Percentiles rank a stretch among this genome's conserved stretches.
Evolutionary conservation across 148 eudicot species (phyloP).

Genomic region (Cornus kousa): DNA sequence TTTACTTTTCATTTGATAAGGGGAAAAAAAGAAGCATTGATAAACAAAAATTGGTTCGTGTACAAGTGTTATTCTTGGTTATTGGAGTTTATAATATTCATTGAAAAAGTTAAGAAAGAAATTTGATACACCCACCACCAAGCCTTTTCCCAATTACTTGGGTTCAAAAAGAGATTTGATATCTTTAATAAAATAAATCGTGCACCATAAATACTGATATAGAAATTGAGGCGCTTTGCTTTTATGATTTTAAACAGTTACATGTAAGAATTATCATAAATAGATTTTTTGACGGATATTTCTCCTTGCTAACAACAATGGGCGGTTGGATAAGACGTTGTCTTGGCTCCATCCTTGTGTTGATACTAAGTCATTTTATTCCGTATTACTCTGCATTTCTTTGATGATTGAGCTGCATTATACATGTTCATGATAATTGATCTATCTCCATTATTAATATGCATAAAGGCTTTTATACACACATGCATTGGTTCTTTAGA

Average conservation of each 20-base stretch:
- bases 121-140: too few species aligned
- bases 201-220: not conserved
- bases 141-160: too few species aligned
- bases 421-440: constrained; percentile 1
- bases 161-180: too few species aligned
- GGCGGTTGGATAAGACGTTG: not conserved
- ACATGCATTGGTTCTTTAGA: not conserved
- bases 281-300: not conserved
- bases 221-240: not conserved
- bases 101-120: not conserved
- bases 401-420: not conserved
- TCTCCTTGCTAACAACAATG: not conserved
- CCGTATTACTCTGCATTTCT: not conserved
- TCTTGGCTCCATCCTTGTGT: not conserved
- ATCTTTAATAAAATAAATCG: not conserved
- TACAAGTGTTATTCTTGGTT: not conserved
- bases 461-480: not conserved
- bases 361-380: not conserved
- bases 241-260: not conserved
- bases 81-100: not conserved
- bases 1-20: not conserved
- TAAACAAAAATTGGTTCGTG: not conserved
- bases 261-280: not conserved
- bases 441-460: not conserved
- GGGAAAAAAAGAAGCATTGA: not conserved